Evolutionary conservation across 257 asterid species (phyloP).

Genomic region (Solanum paucissectum): DNA sequence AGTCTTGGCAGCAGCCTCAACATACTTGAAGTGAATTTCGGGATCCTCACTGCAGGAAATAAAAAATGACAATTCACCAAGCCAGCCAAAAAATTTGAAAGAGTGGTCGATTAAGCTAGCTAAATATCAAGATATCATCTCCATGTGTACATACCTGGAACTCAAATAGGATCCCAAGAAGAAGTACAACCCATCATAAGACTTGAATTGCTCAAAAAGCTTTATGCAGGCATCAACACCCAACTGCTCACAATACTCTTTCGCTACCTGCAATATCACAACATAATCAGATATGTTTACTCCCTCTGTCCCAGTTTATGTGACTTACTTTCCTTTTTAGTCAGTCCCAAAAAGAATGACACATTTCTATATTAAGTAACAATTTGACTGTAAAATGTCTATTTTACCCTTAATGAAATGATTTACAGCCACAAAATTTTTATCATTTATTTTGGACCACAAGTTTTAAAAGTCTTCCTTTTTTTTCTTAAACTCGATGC

Average conservation of each 20-base stretch:
- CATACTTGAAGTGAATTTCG: conserved; percentile 97
- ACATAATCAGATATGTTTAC: neutral
- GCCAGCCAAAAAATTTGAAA: neutral
- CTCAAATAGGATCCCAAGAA: conserved; percentile 97
- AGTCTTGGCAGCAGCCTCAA: conserved; percentile 98
- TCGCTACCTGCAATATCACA: conserved; percentile 58
- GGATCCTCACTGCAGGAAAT: conserved; percentile 77
- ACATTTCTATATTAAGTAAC: no score
- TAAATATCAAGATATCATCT: neutral
- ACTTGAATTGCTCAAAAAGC: conserved; percentile 96
- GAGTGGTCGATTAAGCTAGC: neutral
- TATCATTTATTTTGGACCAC: no score
- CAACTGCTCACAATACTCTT: conserved; percentile 94
- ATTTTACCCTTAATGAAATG: no score
- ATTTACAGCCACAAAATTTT: no score
- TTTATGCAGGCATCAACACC: conserved; percentile 91
- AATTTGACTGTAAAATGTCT: no score
- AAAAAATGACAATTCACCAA: neutral
- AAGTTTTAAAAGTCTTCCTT: no score
- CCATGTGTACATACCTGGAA: conserved; percentile 54
- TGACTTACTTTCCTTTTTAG: no score
- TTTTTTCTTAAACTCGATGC: no score
- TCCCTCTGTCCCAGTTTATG: no score
- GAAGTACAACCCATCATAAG: conserved; percentile 93
- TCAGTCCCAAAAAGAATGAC: no score